Evolutionary conservation across 2,329 filamentous ascomycete species (phyloP).

Genomic region (Epichloe sp.): DNA sequence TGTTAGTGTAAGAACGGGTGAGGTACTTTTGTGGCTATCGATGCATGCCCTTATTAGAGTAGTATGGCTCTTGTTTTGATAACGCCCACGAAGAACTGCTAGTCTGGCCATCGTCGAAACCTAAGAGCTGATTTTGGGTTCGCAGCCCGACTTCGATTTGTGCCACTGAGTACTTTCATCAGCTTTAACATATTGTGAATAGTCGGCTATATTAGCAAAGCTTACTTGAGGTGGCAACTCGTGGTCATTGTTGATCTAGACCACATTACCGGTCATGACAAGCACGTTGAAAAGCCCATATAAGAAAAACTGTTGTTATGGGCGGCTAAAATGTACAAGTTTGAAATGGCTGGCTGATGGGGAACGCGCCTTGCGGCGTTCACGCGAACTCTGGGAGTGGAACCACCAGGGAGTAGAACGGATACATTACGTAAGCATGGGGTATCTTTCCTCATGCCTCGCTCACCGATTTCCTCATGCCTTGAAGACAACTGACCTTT

Average conservation of each 20-base stretch:
- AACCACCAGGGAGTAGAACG: background rate
- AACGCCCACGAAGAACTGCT: background rate
- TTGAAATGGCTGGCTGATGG: background rate
- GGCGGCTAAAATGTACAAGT: background rate
- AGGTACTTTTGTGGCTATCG: background rate
- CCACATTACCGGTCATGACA: background rate
- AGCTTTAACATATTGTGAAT: background rate
- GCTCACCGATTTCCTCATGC: too few species aligned
- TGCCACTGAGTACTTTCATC: slow-evolving; percentile 11
- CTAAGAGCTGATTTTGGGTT: background rate
- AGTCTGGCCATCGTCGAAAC: slow-evolving; percentile 4
- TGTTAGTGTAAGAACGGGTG: background rate
- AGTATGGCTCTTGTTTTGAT: slow-evolving; percentile 25
- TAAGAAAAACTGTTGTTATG: background rate
- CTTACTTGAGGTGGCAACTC: slow-evolving; percentile 1
- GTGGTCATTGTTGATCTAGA: background rate
- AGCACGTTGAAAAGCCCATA: background rate
- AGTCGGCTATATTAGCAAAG: background rate
- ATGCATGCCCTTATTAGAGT: slow-evolving; percentile 46
- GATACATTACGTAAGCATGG: background rate
- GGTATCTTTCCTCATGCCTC: too few species aligned
- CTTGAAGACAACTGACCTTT: too few species aligned
- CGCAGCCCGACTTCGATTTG: slow-evolving; percentile 8
- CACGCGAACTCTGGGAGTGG: background rate
- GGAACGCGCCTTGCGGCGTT: background rate